phyloP scores from a whole-genome alignment of 345 rosid genomes.

The Brassica rapa region DNA sequence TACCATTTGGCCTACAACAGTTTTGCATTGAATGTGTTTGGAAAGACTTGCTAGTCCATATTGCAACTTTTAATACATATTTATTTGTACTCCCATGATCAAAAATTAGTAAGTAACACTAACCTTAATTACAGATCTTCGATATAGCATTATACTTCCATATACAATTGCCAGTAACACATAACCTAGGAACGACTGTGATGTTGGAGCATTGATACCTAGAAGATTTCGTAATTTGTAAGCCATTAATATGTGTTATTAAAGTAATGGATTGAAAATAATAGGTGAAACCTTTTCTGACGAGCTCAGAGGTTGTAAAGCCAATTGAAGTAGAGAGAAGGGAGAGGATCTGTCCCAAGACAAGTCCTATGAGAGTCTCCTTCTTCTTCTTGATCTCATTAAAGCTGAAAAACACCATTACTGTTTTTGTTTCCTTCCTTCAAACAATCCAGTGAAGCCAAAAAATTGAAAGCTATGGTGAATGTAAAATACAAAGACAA shows the following conservation, averaged over 20 bases:
- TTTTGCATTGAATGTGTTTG: not conserved
- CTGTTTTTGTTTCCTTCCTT: not conserved
- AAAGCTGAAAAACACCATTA: not conserved
- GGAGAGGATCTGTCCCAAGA: not conserved
- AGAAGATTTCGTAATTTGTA: not conserved
- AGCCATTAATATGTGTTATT: not conserved
- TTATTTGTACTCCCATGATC: no score
- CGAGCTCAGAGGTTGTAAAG: slow-evolving; percentile 58
- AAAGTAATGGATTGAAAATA: not conserved
- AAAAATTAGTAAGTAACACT: not conserved
- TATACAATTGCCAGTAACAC: slow-evolving; percentile 50
- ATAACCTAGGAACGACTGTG: slow-evolving; percentile 60
- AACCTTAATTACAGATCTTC: slow-evolving; percentile 52
- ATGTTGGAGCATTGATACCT: slow-evolving; percentile 68
- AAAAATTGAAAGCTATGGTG: not conserved
- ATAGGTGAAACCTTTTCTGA: slow-evolving; percentile 54
- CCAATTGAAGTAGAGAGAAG: slow-evolving; percentile 45
- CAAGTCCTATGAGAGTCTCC: not conserved
- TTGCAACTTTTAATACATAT: no score
- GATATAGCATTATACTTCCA: slow-evolving; percentile 54
- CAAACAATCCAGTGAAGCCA: not conserved
- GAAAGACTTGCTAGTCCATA: no score
- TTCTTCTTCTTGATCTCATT: not conserved
- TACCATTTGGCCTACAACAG: not conserved
- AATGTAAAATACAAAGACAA: not conserved